Evolutionary conservation across 352 stramenopile genomes (phyloP).

Genomic region (Phytophthora litchii): DNA sequence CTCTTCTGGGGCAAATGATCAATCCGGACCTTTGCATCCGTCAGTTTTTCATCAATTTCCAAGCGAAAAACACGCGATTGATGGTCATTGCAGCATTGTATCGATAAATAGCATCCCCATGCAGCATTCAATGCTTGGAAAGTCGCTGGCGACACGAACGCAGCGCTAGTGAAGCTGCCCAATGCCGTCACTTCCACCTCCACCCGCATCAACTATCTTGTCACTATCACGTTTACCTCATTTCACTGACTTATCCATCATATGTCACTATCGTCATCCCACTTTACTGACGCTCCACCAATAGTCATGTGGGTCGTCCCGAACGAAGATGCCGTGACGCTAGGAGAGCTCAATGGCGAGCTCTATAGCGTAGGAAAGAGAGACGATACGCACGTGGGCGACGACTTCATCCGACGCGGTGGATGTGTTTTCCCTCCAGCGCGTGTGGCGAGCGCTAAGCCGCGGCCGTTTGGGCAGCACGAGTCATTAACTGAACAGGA

Average conservation of each 20-base stretch:
- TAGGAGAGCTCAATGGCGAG: slow-evolving; percentile 76
- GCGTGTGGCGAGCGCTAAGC: slow-evolving; percentile 56
- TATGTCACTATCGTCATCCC: not conserved
- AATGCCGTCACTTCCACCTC: slow-evolving; percentile 19
- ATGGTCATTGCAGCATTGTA: slow-evolving; percentile 19
- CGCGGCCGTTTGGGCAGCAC: slow-evolving; percentile 60
- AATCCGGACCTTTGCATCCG: slow-evolving; percentile 33
- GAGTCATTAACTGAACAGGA: slow-evolving; percentile 63
- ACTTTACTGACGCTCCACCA: slow-evolving; percentile 6
- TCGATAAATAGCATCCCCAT: slow-evolving; percentile 38
- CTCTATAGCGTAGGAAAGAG: slow-evolving; percentile 70
- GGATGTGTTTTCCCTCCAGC: slow-evolving; percentile 59
- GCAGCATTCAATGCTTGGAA: slow-evolving; percentile 25
- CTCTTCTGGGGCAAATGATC: slow-evolving; percentile 52
- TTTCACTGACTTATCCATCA: slow-evolving; percentile 8
- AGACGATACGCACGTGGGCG: slow-evolving; percentile 62
- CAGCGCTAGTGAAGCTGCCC: slow-evolving; percentile 34
- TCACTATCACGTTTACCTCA: slow-evolving; percentile 8
- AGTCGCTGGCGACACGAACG: slow-evolving; percentile 32
- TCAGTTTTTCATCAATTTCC: slow-evolving; percentile 42
- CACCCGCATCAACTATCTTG: slow-evolving; percentile 33
- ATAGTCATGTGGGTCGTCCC: slow-evolving; percentile 71
- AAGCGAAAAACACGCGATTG: slow-evolving; percentile 48
- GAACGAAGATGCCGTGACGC: slow-evolving; percentile 68
- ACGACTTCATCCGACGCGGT: slow-evolving; percentile 68